Base-by-base conservation (phyloP, 2,329 filamentous ascomycete species). In the Elsinoe australis region DNA sequence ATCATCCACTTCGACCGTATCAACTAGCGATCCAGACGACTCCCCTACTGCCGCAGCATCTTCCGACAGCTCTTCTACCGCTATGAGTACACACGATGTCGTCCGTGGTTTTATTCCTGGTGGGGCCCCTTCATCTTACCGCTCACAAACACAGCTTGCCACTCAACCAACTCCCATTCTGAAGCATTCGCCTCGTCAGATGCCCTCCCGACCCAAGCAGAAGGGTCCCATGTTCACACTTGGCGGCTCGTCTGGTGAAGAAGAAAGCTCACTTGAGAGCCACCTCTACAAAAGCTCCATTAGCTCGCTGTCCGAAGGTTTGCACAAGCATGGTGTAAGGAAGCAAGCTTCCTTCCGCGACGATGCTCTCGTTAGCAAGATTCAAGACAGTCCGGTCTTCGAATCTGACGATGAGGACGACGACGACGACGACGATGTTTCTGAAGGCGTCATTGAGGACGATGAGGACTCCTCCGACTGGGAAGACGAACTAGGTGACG, bases 81-180 rank as follows among this genome's bases (percentile, higher is more conserved):
- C 79, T 42, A 66, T 80, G 54, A 74, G 76, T 57, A 72, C 74
- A 10, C 76, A 80, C 52, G 89, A 82, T 54, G 78, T 95, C 50
- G 82, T 95, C 46, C 85, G 86, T 54, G 89, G 89, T 50, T 95
- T 95, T 67, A 86, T 85, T 4, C 86, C 85, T 1, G 82, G 84
- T 19, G 79, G 83, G 52, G 73, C 83, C 33, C 82, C 80, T 7
- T 83, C 80, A 1, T 85, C 81, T 0, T 79, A 80, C 58, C 76
- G 81, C 55, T 83, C 70, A 54, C 78, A 71, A 59, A 79, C 67
- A 53, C 74, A 75, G 55, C 67, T 83, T 22, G 65, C 67, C 34
- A 60, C 70, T 7, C 71, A 75, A 29, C 70, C 74, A 8, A 76
- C 78, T 22, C 71, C 74, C 21, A 81, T 85, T 33, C 76, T 83